Base-by-base conservation (phyloP, 2,329 filamentous ascomycete species). In the Trichoderma koningiopsis region DNA sequence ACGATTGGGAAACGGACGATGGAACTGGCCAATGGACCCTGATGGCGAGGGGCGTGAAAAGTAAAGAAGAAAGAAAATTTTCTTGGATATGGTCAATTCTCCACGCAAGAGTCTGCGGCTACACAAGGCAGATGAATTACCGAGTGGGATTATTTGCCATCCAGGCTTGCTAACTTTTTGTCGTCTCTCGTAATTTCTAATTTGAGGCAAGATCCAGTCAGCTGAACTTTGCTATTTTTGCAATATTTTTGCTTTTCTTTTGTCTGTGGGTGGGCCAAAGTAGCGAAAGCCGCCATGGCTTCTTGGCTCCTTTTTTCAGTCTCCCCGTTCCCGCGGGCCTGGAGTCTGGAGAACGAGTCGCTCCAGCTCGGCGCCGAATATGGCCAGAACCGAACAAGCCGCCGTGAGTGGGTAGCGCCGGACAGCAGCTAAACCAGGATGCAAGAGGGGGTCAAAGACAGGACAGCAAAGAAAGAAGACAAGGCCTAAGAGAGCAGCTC, bases 281-380 rank as follows among this genome's bases (percentile, higher is more conserved):
- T 29, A 47, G 55, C 64, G 27, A 59, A 40, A 67, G 29, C 64
- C 60, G 43, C 8, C 22, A 59, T 57, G 64, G 64, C 52, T 43
- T 47, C 59, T 56, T 57, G 52, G 35, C 33, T 59, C 31, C 24
- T 22, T 43, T 43, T 49, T 22, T 35, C 7, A 33, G 31, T 33
- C 43, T 49, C 43, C 55, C 29, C 57, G 19, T 43, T 69, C 59
- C 67, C 59, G 37, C 53, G 52, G 55, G 59, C 52, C 60, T 64
- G 59, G 59, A 69, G 68, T 69, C 47, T 66, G 68, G 55, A 65
- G 61, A 65, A 60, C 33, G 61, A 69, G 60, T 69, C 60, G 60
- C 40, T 19, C 16, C 58, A 52, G 35, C 33, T 52, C 31, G 60
- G 57, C 53, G 60, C 67, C 40, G 67, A 61, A 69, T 56, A 31